Evolutionary conservation across 2,329 filamentous ascomycete species (phyloP).

Genomic region (Colletotrichum limetticola): DNA sequence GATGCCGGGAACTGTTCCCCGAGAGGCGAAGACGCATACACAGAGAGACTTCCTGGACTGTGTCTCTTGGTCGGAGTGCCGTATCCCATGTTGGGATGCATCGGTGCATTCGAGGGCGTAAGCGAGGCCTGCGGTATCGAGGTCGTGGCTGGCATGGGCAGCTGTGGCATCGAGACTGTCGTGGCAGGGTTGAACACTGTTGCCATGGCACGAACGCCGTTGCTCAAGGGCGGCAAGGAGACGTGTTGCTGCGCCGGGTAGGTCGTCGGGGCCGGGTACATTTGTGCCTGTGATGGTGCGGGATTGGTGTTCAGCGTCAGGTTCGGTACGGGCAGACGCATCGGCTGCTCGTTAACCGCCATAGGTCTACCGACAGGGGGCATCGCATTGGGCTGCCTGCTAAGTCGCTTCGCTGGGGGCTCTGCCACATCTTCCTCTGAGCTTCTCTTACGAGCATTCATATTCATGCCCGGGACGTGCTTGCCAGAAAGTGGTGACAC

Average conservation of each 20-base stretch:
- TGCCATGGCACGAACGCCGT: conserved; percentile 77
- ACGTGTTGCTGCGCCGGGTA: conserved; percentile 58
- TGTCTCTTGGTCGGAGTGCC: conserved; percentile 65
- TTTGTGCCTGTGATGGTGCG: conserved; percentile 36
- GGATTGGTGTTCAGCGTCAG: conserved; percentile 71
- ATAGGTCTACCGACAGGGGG: conserved; percentile 21
- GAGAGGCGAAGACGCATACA: conserved; percentile 76
- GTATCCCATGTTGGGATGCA: conserved; percentile 50
- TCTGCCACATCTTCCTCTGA: conserved; percentile 61
- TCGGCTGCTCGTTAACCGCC: conserved; percentile 41
- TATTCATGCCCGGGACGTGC: conserved; percentile 48
- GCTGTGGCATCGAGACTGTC: conserved; percentile 36
- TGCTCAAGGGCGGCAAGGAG: conserved; percentile 71
- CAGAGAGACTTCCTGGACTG: conserved; percentile 60
- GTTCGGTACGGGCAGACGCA: conserved; percentile 75
- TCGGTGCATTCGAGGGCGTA: conserved; percentile 27
- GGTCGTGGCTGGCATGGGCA: conserved; percentile 33
- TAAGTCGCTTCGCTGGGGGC: conserved; percentile 64
- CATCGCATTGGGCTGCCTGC: conserved; percentile 42
- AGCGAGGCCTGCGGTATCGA: conserved; percentile 34
- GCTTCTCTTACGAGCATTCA: conserved; percentile 61
- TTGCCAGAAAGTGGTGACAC: conserved; percentile 62
- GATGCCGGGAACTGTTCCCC: conserved; percentile 68
- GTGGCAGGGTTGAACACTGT: conserved; percentile 71
- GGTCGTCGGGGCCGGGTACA: conserved; percentile 50